These are phyloP conservation scores for Erodium moschatum DNA, from an alignment of 441 rosid genomes.

Conservation along the genomic window DNA sequence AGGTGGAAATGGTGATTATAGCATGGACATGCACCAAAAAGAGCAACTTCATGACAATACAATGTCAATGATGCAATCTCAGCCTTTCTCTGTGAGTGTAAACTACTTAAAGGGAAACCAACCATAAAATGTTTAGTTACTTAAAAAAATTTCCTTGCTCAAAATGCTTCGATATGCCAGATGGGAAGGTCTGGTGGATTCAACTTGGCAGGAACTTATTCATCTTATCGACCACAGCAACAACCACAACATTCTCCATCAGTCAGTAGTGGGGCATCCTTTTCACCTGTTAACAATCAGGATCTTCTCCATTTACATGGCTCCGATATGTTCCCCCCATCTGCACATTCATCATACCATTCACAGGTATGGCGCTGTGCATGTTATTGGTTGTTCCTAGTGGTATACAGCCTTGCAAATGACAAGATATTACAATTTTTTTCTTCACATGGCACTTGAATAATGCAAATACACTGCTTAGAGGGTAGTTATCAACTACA, in stretches of 20 bases:
- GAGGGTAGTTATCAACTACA: no score
- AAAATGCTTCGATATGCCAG: slow-evolving; percentile 31
- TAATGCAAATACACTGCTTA: not conserved
- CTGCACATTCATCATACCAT: slow-evolving; percentile 68
- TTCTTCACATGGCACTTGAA: no score
- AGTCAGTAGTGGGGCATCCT: slow-evolving; percentile 56
- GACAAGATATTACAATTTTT: not conserved
- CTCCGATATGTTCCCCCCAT: slow-evolving; percentile 62
- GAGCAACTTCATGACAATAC: slow-evolving; percentile 89
- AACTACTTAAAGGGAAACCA: slow-evolving; percentile 11
- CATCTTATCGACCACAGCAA: slow-evolving; percentile 58
- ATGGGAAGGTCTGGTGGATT: slow-evolving; percentile 90
- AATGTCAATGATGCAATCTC: slow-evolving; percentile 87
- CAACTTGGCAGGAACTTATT: slow-evolving; percentile 57
- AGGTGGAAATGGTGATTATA: slow-evolving; percentile 87
- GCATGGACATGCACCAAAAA: slow-evolving; percentile 91
- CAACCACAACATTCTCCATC: slow-evolving; percentile 85
- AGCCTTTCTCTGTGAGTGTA: slow-evolving; percentile 77
- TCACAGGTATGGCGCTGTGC: slow-evolving; percentile 54
- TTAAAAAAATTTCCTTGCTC: not conserved
- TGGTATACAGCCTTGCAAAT: not conserved
- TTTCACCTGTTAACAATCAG: slow-evolving; percentile 56
- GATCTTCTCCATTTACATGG: slow-evolving; percentile 66
- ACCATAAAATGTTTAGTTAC: slow-evolving; percentile 15
- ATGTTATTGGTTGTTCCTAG: not conserved